These are phyloP conservation scores for Thraustochytrium striatum DNA, from an alignment of 352 stramenopile species.

Conservation along the genomic window DNA sequence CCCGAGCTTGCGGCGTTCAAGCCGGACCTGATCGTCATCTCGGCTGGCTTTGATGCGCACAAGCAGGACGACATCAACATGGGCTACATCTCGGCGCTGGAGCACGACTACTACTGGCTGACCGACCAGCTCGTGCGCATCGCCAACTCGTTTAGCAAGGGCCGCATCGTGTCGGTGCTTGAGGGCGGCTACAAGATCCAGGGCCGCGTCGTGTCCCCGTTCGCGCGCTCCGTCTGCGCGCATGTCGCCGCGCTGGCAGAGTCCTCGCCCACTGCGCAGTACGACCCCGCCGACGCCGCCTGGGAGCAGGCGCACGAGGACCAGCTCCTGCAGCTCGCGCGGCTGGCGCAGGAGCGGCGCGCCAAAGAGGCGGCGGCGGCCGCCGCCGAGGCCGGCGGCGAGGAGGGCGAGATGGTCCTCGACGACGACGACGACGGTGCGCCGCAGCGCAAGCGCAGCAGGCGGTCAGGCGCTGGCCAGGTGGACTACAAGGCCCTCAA, in stretches of 20 bases:
- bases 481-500: neutral
- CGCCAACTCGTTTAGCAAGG: conserved; percentile 66
- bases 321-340: neutral
- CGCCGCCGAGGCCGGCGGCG: conserved; percentile 56
- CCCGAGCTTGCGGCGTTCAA: conserved; percentile 52
- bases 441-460: neutral
- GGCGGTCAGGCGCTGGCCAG: neutral
- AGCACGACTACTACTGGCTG: conserved; percentile 56
- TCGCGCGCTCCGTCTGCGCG: conserved; percentile 58
- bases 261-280: conserved; percentile 11
- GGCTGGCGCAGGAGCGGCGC: conserved; percentile 48
- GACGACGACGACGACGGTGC: neutral
- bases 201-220: conserved; percentile 70
- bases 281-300: neutral
- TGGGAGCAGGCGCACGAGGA: conserved; percentile 25
- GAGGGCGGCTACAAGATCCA: conserved; percentile 80
- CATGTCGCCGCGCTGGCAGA: conserved; percentile 38
- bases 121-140: conserved; percentile 65
- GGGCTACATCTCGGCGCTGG: conserved; percentile 53
- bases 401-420: conserved; percentile 44
- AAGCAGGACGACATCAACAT: conserved; percentile 54
- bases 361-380: conserved; percentile 46
- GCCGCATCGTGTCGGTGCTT: conserved; percentile 71
- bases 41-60: conserved; percentile 57
- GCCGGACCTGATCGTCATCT: conserved; percentile 58